Base-by-base conservation (phyloP, 371 early-diverging fungal genomes). In the Mucor irregularis region DNA sequence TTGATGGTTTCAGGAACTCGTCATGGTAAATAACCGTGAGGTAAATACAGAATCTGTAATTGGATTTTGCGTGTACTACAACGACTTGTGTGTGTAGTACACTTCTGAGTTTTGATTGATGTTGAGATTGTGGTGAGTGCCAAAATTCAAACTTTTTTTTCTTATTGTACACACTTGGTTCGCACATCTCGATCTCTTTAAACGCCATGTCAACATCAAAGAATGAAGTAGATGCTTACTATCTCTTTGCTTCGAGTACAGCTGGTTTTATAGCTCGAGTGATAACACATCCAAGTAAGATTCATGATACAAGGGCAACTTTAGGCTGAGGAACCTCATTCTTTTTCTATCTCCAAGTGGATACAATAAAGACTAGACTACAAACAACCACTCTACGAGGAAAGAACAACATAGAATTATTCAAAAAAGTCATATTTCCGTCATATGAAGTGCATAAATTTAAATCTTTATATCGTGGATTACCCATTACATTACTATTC, bases 361-460 rank as follows among this genome's bases (percentile, higher is more conserved):
- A 90, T 62, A 89, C 92, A n/a, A 68, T 92, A 63, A 92, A 92
- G 60, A 89, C 85, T 11, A 69, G 87, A 4, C 65, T 90, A 43
- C 90, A 90, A 55, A 79, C 14, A 49, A 69, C 22, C 68, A 65
- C 56, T n/a, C n/a, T n/a, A n/a, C n/a, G n/a, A n/a, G n/a, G n/a
- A n/a, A n/a, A n/a, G 49, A 39, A 30, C 7, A 31, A 6, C 37
- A 19, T 31, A 35, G 10, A 40, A 49, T 34, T 43, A 8, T 24
- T 37, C 6, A 39, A 8, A 24, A 35, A 46, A 30, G 34, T 34
- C 21, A 16, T 49, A n/a, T 55, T 63, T 39, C 50, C 51, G 7
- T 21, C 25, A 24, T 14, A 24, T 21, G 19, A n/a, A n/a, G 28
- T 16, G 6, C 25, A 13, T 19, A 51, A 39, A 13, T 29, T 56